Percentiles rank a stretch among this genome's conserved stretches.
Conservation (phyloP, 2,329 filamentous ascomycete genomes). For the Parastagonospora nodorum region DNA sequence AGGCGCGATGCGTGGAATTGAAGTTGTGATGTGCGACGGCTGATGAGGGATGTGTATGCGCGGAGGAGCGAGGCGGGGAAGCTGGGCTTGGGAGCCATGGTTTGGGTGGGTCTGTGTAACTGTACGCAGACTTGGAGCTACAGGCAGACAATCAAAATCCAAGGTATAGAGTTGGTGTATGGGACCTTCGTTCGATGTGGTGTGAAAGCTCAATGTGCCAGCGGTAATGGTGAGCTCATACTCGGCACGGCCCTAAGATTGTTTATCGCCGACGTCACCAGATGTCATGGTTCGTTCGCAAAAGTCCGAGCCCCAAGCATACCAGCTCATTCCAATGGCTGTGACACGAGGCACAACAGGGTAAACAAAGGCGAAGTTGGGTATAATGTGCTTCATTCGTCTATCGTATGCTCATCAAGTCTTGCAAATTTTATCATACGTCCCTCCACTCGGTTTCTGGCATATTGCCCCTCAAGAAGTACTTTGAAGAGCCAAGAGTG, state of each 20-base stretch:
- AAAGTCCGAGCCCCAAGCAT: too few relatives aligned
- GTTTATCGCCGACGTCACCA: conserved; percentile 30
- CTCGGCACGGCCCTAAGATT: conserved; percentile 26
- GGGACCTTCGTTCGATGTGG: not conserved
- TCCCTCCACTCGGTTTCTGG: not conserved
- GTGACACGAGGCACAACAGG: not conserved
- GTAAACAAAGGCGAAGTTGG: not conserved
- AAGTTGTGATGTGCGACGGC: conserved; percentile 10
- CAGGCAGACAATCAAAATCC: not conserved
- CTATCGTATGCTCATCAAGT: conserved; percentile 7
- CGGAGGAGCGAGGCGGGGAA: conserved; percentile 10
- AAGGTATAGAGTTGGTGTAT: not conserved
- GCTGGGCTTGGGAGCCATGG: conserved; percentile 26
- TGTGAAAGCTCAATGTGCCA: not conserved
- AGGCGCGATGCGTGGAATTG: conserved; percentile 9
- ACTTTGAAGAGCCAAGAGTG: not conserved
- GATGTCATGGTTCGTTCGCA: too few relatives aligned
- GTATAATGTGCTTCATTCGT: conserved; percentile 13
- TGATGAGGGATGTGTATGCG: conserved; percentile 10
- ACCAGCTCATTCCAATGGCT: too few relatives aligned
- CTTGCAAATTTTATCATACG: conserved; percentile 7
- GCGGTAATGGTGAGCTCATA: conserved; percentile 14
- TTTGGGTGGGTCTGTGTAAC: not conserved
- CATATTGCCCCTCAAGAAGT: not conserved
- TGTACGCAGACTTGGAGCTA: too few relatives aligned